Base-by-base conservation (phyloP, 768 basidiomycete species). In the Podaxis pistillaris region DNA sequence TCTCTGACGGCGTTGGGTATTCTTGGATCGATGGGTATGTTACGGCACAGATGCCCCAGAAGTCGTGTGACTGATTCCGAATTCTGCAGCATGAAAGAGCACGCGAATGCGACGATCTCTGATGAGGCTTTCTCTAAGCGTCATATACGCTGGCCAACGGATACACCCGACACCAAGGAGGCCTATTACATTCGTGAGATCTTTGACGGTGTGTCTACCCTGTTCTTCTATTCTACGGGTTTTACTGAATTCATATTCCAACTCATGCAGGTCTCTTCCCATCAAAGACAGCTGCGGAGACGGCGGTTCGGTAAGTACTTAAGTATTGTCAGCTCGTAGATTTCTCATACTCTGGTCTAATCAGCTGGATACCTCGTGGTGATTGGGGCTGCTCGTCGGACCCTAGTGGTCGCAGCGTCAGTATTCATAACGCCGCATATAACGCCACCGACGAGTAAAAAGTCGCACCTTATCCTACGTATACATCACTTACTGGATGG, bases 1-100 rank as follows among this genome's bases (percentile, higher is more conserved):
- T 99, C 79, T 98, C 96, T 1, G 97, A 99, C 70, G 97, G 97
- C 58, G 95, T 97, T 59, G 96, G 96, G 36, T 98, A 97, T 76
- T 96, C 94, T 36, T 98, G 96, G 96, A 98, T 98, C 70, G 96
- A 98, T 69, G 94, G 95, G 91, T 91, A 69, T 47, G 83, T 66
- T 38, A 28, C 36, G 24, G 4, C 49, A 28, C 24, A 5, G 24
- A 28, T 9, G 24, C 26, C 49, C 49, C 49, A 50, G 24, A 28
- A 28, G 24, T 26, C 49, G 11, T 49, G 47, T 19, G 47, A 55
- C 55, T 62, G 17, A 56, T 37, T 58, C 41, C 41, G 15, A 15
- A 58, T 53, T 59, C 63, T 64, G 63, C 69, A 94, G 94, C 50
- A 92, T 99, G 63, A 99, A 99, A 79, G 89, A 88, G 62, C 87